phyloP scores from a whole-genome alignment of 208 protist species.

The Naegleria lovaniensis region DNA sequence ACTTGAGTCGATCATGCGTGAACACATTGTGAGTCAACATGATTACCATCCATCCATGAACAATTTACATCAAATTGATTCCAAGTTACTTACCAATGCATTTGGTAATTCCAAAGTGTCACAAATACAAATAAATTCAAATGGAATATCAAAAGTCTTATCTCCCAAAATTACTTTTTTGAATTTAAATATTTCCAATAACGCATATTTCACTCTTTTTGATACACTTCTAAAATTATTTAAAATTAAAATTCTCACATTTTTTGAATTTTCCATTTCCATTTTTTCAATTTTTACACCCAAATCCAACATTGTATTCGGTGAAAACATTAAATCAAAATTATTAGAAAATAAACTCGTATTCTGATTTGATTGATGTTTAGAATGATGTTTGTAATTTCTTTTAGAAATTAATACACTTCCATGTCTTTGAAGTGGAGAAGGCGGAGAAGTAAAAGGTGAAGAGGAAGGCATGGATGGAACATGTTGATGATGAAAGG shows the following conservation, averaged over 20 bases:
- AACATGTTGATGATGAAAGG: too few species aligned
- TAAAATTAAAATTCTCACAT: neutral
- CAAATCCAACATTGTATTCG: neutral
- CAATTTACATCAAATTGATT: too few species aligned
- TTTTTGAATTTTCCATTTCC: neutral
- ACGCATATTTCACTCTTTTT: neutral
- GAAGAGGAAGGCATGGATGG: too few species aligned
- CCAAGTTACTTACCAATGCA: neutral
- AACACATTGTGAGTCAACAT: too few species aligned
- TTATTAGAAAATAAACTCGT: neutral
- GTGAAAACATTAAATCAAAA: neutral
- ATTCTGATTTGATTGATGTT: neutral
- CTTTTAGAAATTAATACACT: neutral
- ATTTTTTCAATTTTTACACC: neutral
- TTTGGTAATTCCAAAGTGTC: neutral
- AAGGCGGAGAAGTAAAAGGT: too few species aligned
- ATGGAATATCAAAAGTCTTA: neutral
- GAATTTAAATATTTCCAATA: constrained; percentile 4
- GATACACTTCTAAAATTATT: neutral
- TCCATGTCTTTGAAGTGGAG: too few species aligned
- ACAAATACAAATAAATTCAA: neutral
- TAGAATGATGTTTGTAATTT: neutral
- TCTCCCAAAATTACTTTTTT: neutral
- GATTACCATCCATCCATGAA: too few species aligned
- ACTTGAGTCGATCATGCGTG: neutral